phyloP scores from a whole-genome alignment of 1,284 basidiomycete genomes.

The Cutaneotrichosporon arboriforme region DNA sequence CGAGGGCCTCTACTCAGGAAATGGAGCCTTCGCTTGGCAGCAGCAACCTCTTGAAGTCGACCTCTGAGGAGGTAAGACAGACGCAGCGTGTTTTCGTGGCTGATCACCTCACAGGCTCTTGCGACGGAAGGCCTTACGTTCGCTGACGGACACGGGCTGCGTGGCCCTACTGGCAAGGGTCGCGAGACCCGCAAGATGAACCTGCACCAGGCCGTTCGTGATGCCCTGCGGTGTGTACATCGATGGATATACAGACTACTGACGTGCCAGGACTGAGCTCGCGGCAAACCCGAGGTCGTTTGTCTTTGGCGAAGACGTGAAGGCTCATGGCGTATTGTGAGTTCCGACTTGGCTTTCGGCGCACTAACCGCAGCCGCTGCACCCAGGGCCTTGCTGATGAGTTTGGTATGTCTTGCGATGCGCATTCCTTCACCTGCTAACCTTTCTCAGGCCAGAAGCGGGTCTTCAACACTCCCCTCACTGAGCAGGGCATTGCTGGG shows the following conservation, averaged over 20 bases:
- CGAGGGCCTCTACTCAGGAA: slow-evolving; percentile 10
- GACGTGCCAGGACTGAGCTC: slow-evolving; percentile 61
- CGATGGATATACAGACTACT: neutral
- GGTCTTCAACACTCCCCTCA: slow-evolving; percentile 91
- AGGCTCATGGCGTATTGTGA: slow-evolving; percentile 88
- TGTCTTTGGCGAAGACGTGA: slow-evolving; percentile 89
- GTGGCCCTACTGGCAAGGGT: slow-evolving; percentile 57
- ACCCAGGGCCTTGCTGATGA: slow-evolving; percentile 81
- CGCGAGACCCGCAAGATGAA: slow-evolving; percentile 87
- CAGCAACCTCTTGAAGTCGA: slow-evolving; percentile 28
- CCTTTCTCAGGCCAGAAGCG: slow-evolving; percentile 65
- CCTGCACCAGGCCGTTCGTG: slow-evolving; percentile 79
- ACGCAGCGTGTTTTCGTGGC: neutral
- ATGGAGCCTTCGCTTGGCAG: slow-evolving; percentile 33
- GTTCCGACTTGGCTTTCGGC: slow-evolving; percentile 54
- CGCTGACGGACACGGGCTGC: slow-evolving; percentile 58
- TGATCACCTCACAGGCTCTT: slow-evolving; percentile 50
- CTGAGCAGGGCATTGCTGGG: slow-evolving; percentile 90
- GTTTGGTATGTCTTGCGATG: slow-evolving; percentile 58
- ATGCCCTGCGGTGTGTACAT: slow-evolving; percentile 72
- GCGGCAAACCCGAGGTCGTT: slow-evolving; percentile 77
- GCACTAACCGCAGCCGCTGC: slow-evolving; percentile 21
- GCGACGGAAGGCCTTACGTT: slow-evolving; percentile 66
- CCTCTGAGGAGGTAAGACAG: slow-evolving; percentile 24
- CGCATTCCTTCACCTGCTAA: neutral